A percentile compares a stretch with the other conserved stretches of the same genome.
Evolutionary conservation across 345 rosid genomes (phyloP).

Genomic region (Microcos paniculata): DNA sequence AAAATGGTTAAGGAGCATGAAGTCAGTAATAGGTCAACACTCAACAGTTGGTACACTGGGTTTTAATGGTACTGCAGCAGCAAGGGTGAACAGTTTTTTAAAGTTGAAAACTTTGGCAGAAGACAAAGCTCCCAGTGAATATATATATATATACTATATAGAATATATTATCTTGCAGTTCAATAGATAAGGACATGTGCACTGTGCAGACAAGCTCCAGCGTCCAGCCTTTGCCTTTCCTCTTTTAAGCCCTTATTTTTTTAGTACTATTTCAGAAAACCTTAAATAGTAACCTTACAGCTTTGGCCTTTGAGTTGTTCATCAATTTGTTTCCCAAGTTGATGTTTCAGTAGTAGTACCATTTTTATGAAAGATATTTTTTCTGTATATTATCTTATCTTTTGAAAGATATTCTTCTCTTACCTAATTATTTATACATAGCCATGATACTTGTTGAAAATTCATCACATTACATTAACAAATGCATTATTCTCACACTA

Average conservation of each 20-base stretch:
- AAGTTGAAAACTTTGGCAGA: constrained; percentile 15
- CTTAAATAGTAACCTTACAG: not conserved
- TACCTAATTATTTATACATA: no score
- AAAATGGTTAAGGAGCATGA: constrained; percentile 7
- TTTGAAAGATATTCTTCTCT: not conserved
- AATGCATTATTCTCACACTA: no score
- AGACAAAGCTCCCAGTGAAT: not conserved
- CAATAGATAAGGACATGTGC: constrained; percentile 11
- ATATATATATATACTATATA: no score
- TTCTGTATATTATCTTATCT: no score
- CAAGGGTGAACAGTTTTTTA: constrained; percentile 1
- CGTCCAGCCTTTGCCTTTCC: not conserved
- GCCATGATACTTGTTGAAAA: no score
- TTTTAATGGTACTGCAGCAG: not conserved
- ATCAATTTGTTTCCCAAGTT: not conserved
- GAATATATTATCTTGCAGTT: not conserved
- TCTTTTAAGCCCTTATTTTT: not conserved
- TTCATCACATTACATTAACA: no score
- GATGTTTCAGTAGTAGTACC: no score
- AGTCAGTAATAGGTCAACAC: constrained; percentile 26
- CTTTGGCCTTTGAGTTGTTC: not conserved
- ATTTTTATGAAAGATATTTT: no score
- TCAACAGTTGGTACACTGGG: not conserved
- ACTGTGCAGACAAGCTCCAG: constrained; percentile 4
- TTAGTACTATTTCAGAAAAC: no score